Evolutionary conservation across 2,329 filamentous ascomycete genomes (phyloP).

Genomic region (Colletotrichum orchidophilum): DNA sequence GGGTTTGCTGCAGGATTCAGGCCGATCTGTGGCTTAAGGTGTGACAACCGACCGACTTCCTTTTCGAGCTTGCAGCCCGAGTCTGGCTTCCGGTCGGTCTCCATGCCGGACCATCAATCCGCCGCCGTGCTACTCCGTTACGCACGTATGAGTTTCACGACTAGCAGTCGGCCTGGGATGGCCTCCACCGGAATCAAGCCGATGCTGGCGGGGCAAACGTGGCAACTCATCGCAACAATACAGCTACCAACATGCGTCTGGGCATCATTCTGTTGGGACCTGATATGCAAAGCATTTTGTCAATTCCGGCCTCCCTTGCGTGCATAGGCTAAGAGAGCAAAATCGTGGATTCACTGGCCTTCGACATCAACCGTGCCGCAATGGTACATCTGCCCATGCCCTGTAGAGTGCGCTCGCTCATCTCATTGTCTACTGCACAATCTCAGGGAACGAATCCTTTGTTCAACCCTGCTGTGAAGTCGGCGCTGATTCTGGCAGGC

Average conservation of each 20-base stretch:
- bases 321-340: background rate
- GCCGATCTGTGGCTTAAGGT: constrained; percentile 15
- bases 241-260: background rate
- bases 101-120: constrained; percentile 14
- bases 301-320: background rate
- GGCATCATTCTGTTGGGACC: background rate
- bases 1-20: constrained; percentile 32
- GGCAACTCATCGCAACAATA: background rate
- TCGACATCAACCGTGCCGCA: background rate
- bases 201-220: constrained; percentile 3
- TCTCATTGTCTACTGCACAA: background rate
- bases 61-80: constrained; percentile 32
- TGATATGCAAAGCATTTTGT: background rate
- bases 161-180: background rate
- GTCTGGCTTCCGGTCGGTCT: constrained; percentile 16
- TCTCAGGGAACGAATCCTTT: background rate
- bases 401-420: background rate
- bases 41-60: constrained; percentile 31
- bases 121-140: constrained; percentile 7
- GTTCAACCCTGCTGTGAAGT: background rate
- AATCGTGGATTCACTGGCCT: background rate
- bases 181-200: constrained; percentile 11
- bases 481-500: background rate
- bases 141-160: constrained; percentile 14
- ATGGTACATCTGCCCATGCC: background rate